phyloP scores from a whole-genome alignment of 768 basidiomycete genomes.

The Rhodotorula babjevae region DNA sequence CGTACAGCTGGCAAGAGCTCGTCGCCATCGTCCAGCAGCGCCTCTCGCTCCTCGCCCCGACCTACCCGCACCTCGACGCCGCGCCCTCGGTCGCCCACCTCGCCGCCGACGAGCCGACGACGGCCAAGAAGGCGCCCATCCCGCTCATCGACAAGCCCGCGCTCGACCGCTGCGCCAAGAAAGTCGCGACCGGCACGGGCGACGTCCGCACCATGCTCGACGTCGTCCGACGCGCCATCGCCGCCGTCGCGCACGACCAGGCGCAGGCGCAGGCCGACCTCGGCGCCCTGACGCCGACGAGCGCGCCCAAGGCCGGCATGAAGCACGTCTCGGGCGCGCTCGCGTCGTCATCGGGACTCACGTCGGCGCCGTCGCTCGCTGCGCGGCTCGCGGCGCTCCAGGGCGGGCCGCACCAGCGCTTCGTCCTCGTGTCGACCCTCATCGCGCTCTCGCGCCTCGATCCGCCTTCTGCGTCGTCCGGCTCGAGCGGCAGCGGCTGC shows the following conservation, averaged over 20 bases:
- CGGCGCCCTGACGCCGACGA: constrained; percentile 6
- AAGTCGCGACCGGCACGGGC: constrained; percentile 73
- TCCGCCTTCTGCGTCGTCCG: not conserved
- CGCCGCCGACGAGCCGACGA: not conserved
- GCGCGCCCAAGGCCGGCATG: constrained; percentile 54
- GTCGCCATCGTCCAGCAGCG: constrained; percentile 64
- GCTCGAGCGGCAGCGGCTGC: too few relatives aligned
- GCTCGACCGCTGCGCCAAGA: constrained; percentile 68
- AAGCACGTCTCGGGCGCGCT: constrained; percentile 67
- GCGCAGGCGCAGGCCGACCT: constrained; percentile 48
- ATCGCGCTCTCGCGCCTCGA: constrained; percentile 21
- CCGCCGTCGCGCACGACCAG: constrained; percentile 50
- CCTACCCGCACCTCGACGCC: constrained; percentile 32
- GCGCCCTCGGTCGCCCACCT: not conserved
- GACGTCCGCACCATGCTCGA: constrained; percentile 77
- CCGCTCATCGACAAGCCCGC: constrained; percentile 60
- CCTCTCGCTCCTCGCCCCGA: constrained; percentile 52
- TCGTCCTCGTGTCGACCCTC: constrained; percentile 26
- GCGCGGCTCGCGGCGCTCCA: constrained; percentile 20
- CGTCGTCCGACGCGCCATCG: constrained; percentile 70
- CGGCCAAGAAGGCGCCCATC: constrained; percentile 28
- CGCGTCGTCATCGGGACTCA: constrained; percentile 5
- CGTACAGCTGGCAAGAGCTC: constrained; percentile 69
- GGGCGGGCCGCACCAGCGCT: constrained; percentile 23
- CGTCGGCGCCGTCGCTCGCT: constrained; percentile 17